Evolutionary conservation across 306 rosid genomes (phyloP).

Genomic region (Cicer chorassanicum): DNA sequence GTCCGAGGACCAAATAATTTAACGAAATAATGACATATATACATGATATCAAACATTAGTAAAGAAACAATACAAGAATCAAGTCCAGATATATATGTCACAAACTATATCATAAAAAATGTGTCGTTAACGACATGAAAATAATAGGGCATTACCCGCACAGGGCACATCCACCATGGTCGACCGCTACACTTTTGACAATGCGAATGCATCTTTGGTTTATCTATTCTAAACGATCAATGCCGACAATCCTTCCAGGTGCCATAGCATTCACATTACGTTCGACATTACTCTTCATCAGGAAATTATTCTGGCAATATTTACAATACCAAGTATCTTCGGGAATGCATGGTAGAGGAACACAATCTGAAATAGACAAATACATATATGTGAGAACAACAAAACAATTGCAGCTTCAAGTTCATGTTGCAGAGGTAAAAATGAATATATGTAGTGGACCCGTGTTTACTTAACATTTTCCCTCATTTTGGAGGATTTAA

Average conservation of each 20-base stretch:
- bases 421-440: conserved; percentile 10
- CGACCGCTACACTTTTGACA: too few relatives aligned
- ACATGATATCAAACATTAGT: too few relatives aligned
- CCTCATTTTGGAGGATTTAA: not conserved
- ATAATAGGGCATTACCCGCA: too few relatives aligned
- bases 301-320: conserved; percentile 69
- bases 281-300: conserved; percentile 64
- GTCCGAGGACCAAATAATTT: too few relatives aligned
- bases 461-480: not conserved
- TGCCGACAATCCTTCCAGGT: conserved; percentile 80
- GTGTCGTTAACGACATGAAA: too few relatives aligned
- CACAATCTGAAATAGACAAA: conserved; percentile 65
- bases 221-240: conserved; percentile 77
- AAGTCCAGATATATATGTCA: too few relatives aligned
- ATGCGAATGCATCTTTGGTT: conserved; percentile 65
- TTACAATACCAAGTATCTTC: conserved; percentile 88
- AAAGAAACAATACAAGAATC: too few relatives aligned
- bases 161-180: too few relatives aligned
- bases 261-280: conserved; percentile 71
- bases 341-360: conserved; percentile 66
- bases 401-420: not conserved
- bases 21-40: too few relatives aligned
- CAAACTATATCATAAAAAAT: too few relatives aligned
- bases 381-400: not conserved
- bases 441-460: not conserved